A percentile compares a stretch with the other conserved stretches of the same genome.
Evolutionary conservation across 2,329 filamentous ascomycete genomes (phyloP).

Genomic region (Alternaria angustiovoidea): DNA sequence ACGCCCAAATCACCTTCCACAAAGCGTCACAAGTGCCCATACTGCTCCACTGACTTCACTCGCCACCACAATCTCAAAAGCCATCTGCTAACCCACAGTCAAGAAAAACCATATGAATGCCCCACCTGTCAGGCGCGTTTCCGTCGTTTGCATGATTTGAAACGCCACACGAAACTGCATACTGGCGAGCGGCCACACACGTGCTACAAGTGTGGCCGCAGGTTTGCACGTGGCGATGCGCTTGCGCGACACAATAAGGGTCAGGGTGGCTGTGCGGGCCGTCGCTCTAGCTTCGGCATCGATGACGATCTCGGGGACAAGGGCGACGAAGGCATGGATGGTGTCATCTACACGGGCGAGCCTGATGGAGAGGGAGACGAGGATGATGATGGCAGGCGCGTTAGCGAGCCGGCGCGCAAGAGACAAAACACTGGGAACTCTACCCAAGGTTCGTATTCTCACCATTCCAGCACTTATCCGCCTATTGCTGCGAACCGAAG

Average conservation of each 20-base stretch:
- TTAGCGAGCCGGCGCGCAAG: slow-evolving; percentile 77
- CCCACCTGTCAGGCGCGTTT: slow-evolving; percentile 94
- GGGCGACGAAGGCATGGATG: slow-evolving; percentile 68
- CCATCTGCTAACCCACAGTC: slow-evolving; percentile 94
- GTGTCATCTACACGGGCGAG: slow-evolving; percentile 63
- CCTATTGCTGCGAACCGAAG: slow-evolving; percentile 62
- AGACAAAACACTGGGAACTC: slow-evolving; percentile 69
- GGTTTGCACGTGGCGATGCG: slow-evolving; percentile 94
- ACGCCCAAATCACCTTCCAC: slow-evolving; percentile 74
- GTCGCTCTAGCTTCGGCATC: slow-evolving; percentile 83
- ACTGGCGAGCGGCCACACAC: slow-evolving; percentile 95
- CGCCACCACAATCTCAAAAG: slow-evolving; percentile 97
- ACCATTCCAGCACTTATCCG: slow-evolving; percentile 78
- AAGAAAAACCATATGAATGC: slow-evolving; percentile 97
- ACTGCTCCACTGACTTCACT: slow-evolving; percentile 96
- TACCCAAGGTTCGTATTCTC: slow-evolving; percentile 67
- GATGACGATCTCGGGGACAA: slow-evolving; percentile 71
- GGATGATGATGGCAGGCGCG: slow-evolving; percentile 56
- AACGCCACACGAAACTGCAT: slow-evolving; percentile 94
- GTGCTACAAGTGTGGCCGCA: slow-evolving; percentile 91
- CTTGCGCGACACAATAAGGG: slow-evolving; percentile 95
- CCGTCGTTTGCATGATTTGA: slow-evolving; percentile 89
- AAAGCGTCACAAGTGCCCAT: slow-evolving; percentile 96
- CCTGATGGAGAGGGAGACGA: slow-evolving; percentile 70
- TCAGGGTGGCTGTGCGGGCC: slow-evolving; percentile 91